Evolutionary conservation across 2,329 filamentous ascomycete species (phyloP), one percentile per base, ranked within the genome.

Genomic region (Colletotrichum magnum): DNA sequence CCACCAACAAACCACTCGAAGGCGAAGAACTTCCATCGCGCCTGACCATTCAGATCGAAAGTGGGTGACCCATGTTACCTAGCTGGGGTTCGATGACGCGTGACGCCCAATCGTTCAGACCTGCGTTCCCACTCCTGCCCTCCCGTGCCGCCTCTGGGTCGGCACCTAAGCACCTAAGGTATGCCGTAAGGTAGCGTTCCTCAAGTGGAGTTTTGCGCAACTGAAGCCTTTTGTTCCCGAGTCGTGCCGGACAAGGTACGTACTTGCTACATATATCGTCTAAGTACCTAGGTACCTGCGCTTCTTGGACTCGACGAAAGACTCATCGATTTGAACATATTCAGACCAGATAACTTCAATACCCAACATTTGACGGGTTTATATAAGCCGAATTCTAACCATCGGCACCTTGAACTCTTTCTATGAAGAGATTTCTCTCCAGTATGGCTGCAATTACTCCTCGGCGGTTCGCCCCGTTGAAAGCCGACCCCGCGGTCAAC

Each of bases 401-500:
- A 10, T 43, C 13, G 10, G 50, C 50, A 28, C 32, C n/a, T 24
- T 7, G n/a, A 2, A n/a, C 47, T 32, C 43, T 18, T 67, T 16
- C 16, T 51, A 69, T 69, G 67, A 69, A 69, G 26, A 79, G 77
- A 71, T 75, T 83, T 62, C 68, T 83, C 56, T 77, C 80, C 63
- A 82, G 76, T 56, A 87, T 87, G 86, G 73, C 80, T 62, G 75
- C 81, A 26, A 71, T 74, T 59, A 69, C 75, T 57, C 79, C 80
- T 28, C 83, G 82, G 72, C 84, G 83, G 39, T 92, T 92, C 74
- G 87, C 88, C 51, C 89, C 90, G 12, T 77, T 92, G 57, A 83
- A 81, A 67, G 75, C 79, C 21, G 79, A 78, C 6, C 73, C 75
- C 12, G 72, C 79, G 32, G 32, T 6, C 5, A 74, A 78, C 3